Base-by-base conservation (phyloP, 179 eudicot species). In the Gypsophila paniculata region DNA sequence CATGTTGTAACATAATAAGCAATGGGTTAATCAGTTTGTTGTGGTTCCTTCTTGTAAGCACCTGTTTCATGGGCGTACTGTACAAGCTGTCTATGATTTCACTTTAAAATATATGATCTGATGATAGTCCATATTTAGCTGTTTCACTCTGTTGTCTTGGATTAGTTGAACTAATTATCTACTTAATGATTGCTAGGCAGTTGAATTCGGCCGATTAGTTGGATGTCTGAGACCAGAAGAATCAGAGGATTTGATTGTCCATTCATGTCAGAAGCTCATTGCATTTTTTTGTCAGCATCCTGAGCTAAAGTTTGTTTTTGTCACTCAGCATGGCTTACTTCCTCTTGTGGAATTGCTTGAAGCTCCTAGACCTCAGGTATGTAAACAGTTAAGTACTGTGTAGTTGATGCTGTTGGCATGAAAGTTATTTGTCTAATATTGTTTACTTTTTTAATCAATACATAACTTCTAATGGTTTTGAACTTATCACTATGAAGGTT, bases 281-380 rank as follows among this genome's bases (percentile, higher is more conserved):
- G 64, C 82, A 65, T 92, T 92, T 83, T 95, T 95, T 58, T 88
- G 85, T 49, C 97, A 88, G 75, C 92, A 97, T 69, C 83, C 97
- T 11, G 99, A 92, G 81, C 97, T 92, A 85, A 95, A 92, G 79
- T 57, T 85, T 82, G 92, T 83, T 73, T 95, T 90, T 74, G 90
- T 90, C 62, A 87, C 88, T 61, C 99, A 92, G 78, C 88, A 95
- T 78, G 97, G 99, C 65, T 84, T 95, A 69, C 91, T 95, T 77
- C 97, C 99, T 68, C 82, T 95, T 68, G 74, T 92, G 97, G 99
- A 95, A 70, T 79, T 95, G 83, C 99, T 92, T 65, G 97, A 92
- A 81, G 84, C 87, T 82, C 96, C 97, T 36, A 85, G 85, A 75
- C 81, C 96, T 76, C 90, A 87, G 59, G 97, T 95, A 86, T 85